Base-by-base conservation (phyloP, 192 early-diverging fungal genomes). In the Chytriomyces confervae region DNA sequence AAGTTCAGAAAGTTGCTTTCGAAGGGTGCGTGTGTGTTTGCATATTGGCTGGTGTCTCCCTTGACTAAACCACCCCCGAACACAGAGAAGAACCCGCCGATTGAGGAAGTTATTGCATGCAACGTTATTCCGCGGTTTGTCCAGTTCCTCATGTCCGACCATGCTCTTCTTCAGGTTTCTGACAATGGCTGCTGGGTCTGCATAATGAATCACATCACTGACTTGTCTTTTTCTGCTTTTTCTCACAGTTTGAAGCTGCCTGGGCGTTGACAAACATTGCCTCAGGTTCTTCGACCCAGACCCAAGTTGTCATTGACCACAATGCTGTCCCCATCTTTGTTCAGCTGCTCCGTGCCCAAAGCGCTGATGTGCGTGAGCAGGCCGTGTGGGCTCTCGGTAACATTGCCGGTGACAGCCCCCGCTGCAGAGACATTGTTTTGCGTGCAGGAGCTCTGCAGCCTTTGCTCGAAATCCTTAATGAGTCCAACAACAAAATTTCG, bases 181-280 rank as follows among this genome's bases (percentile, higher is more conserved):
- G 29, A 83, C 92, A 95, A 97, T 98, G 84, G 95, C 97, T 82
- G 94, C 97, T 62, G 95, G 94, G 29, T 98, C 95, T 69, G 27
- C 29, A 36, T 36, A 36, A 77, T 73, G 67, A 6, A 50, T n/a
- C 70, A 48, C 13, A 64, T 47, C 23, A 72, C 29, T 66, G n/a
- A 23, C 29, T 20, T 66, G 64, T 23, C 20, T 53, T 50, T 44
- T 46, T 44, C 5, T 62, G 60, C 29, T 36, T 36, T 36, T n/a
- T 68, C 66, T 57, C 79, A 57, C 83, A 93, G 96, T 99, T 99
- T 84, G 97, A 99, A 83, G 95, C 97, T 61, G 96, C 96, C 27
- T 99, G 97, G 97, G 97, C 97, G 20, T 86, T 99, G 81, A 99
- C 97, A 76, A 99, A 99, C 87, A 99, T 99, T 83, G 97, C 97